These are phyloP conservation scores for Penicillium odoratum DNA, from an alignment of 495 filamentous ascomycete species.

Conservation along the genomic window DNA sequence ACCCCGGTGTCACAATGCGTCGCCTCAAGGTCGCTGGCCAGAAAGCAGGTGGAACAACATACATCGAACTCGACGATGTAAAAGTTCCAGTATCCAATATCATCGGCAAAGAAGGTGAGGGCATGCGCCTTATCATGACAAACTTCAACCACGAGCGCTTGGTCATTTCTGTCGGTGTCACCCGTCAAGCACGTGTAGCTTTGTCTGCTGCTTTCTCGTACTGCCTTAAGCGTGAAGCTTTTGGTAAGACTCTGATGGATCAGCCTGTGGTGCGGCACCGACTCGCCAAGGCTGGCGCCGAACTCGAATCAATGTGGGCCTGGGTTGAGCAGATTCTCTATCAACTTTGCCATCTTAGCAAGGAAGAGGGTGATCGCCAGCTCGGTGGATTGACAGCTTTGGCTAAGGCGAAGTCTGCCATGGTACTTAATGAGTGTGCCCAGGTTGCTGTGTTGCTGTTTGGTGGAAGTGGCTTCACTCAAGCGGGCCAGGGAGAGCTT, in stretches of 20 bases:
- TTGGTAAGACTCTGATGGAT: slow-evolving; percentile 70
- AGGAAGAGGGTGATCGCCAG: slow-evolving; percentile 62
- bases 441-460: slow-evolving; percentile 67
- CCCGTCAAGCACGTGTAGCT: slow-evolving; percentile 63
- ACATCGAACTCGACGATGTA: slow-evolving; percentile 74
- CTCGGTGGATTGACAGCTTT: slow-evolving; percentile 69
- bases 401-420: slow-evolving; percentile 69
- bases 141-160: slow-evolving; percentile 85
- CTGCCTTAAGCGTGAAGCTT: slow-evolving; percentile 70
- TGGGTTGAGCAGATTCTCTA: slow-evolving; percentile 78
- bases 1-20: slow-evolving; percentile 65
- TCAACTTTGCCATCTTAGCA: slow-evolving; percentile 61
- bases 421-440: slow-evolving; percentile 69
- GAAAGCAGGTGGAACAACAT: slow-evolving; percentile 66
- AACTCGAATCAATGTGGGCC: slow-evolving; percentile 68
- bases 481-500: slow-evolving; percentile 66
- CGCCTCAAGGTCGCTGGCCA: slow-evolving; percentile 62
- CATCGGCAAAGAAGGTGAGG: slow-evolving; percentile 67
- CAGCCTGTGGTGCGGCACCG: slow-evolving; percentile 73
- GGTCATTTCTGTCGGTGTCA: slow-evolving; percentile 61
- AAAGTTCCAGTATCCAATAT: slow-evolving; percentile 67
- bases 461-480: slow-evolving; percentile 71
- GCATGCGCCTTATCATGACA: slow-evolving; percentile 77
- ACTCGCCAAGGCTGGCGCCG: slow-evolving; percentile 66
- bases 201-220: slow-evolving; percentile 66